Base-by-base conservation (phyloP, 1,139 yeast species). In the Yamadazyma triangularis region DNA sequence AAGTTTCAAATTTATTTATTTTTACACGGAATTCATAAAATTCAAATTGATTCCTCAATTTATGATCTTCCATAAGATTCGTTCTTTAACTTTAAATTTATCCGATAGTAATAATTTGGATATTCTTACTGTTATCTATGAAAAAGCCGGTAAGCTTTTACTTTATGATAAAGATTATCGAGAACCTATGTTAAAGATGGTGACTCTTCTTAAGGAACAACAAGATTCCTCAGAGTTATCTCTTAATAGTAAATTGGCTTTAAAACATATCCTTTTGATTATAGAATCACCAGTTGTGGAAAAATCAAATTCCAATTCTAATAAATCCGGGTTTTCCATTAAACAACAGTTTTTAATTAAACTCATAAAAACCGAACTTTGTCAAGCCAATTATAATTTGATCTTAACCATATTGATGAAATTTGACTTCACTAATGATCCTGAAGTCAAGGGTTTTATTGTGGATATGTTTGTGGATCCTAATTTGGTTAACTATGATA, bases 41-140 rank as follows among this genome's bases (percentile, higher is more conserved):
- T 89, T 88, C 53, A 77, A 74, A 41, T 53, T 87, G 42, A 65
- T 88, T n/a, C 93, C 95, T 0, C 62, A 66, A 13, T 82, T 76
- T 53, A 66, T 81, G 33, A 67, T 81, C 4, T 83, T 87, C 51
- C 91, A 87, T 53, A 82, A 78, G 48, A 71, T 83, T 32, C 64
- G 83, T 39, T 58, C 67, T 2, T 57, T 82, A 39, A 73, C 81
- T 2, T 39, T 74, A 35, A 69, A 72, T 35, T 54, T 83, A 31
- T 13, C 22, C 2, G 60, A 69, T n/a, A 55, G 56, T 3, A 73
- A 73, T 41, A 82, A 81, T 45, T 68, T 83, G 34, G 93, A 83
- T 45, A 71, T 81, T 9, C 56, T 85, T 31, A 65, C 76, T 7
- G 68, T 80, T 8, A 60, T 87, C 31, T 79, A 86, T 47, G 95